Percentiles rank a stretch among this genome's conserved stretches.
phyloP scores from a whole-genome alignment of 2,329 filamentous ascomycete species.

The Fusarium tuaranense region DNA sequence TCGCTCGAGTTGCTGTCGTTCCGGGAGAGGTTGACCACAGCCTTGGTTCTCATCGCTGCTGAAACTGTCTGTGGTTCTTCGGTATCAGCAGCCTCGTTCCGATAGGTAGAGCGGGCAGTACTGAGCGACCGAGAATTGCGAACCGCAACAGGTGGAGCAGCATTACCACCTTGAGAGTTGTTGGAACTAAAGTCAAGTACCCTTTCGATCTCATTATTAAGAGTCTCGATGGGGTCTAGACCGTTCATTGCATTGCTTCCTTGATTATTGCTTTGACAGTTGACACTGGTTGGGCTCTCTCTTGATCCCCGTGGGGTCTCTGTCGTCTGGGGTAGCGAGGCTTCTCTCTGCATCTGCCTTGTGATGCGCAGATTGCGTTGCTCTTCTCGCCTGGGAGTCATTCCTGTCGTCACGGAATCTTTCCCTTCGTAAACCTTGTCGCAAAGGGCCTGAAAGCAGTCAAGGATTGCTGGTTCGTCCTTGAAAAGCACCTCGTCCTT shows the following conservation, averaged over 20 bases:
- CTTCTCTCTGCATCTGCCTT: neutral
- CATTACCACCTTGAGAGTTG: neutral
- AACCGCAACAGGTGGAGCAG: neutral
- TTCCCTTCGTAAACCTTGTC: conserved; percentile 51
- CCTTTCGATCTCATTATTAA: conserved; percentile 21
- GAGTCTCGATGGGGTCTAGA: conserved; percentile 18
- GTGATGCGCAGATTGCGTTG: neutral
- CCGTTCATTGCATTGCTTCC: conserved; percentile 6
- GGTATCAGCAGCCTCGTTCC: neutral
- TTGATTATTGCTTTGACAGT: neutral
- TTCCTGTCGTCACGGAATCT: neutral
- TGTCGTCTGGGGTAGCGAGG: neutral
- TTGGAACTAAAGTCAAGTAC: conserved; percentile 5
- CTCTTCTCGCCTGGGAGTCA: too few species aligned
- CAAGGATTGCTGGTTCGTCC: conserved; percentile 60
- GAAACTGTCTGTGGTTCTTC: conserved; percentile 10
- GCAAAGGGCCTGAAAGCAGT: conserved; percentile 61
- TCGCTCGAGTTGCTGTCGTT: conserved; percentile 49
- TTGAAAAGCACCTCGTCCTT: conserved; percentile 80
- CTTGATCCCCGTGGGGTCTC: neutral
- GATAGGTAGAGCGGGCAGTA: neutral
- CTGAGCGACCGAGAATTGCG: neutral
- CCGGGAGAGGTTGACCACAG: conserved; percentile 49
- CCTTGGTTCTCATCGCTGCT: conserved; percentile 44
- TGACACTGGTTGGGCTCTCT: neutral